Conservation (phyloP, 345 rosid species). For the Euphorbia tirucalli region DNA sequence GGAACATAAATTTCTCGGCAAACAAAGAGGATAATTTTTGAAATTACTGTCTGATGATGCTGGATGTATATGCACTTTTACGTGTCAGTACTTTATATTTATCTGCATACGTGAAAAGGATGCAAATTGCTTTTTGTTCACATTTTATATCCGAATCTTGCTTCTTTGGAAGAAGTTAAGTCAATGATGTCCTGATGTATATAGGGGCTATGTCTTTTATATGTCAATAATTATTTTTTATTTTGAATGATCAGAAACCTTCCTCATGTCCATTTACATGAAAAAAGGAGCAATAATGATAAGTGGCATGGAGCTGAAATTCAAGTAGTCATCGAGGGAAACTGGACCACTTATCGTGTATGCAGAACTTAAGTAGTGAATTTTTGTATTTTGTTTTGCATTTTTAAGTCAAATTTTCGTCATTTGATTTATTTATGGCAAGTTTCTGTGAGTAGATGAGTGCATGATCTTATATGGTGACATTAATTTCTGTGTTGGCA, state of each 20-base stretch:
- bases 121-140: too few relatives aligned
- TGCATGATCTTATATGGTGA: constrained; percentile 1
- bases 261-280: constrained; percentile 88
- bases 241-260: constrained; percentile 59
- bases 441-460: background rate
- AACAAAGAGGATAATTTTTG: background rate
- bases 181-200: background rate
- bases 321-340: constrained; percentile 94
- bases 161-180: background rate
- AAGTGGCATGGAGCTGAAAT: constrained; percentile 93
- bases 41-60: background rate
- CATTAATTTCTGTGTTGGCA: constrained; percentile 20
- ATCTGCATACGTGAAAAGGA: background rate
- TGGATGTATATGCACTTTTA: background rate
- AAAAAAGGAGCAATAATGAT: constrained; percentile 65
- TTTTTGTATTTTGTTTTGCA: constrained; percentile 15
- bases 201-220: background rate
- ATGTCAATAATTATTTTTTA: background rate
- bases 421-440: background rate
- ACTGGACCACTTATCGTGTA: constrained; percentile 98
- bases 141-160: background rate
- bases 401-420: background rate
- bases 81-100: background rate
- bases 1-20: constrained; percentile 15
- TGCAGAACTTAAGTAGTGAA: constrained; percentile 16